Evolutionary conservation across 2,329 filamentous ascomycete species (phyloP).

Genomic region (Colletotrichum sp.): DNA sequence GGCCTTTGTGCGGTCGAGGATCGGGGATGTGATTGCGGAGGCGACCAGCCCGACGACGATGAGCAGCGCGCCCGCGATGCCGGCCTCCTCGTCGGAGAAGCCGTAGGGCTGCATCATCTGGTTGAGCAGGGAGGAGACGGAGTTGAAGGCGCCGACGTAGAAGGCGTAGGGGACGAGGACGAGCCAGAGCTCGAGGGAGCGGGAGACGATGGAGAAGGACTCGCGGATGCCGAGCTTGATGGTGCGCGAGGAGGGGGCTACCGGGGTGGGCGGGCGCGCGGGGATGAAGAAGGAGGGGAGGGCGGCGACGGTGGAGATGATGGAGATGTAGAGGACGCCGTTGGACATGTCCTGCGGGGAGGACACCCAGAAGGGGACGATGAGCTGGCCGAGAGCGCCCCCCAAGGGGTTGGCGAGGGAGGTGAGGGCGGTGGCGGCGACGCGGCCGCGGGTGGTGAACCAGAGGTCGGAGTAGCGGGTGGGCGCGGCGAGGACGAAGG

Average conservation of each 20-base stretch:
- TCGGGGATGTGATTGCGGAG: conserved; percentile 76
- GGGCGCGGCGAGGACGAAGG: conserved; percentile 88
- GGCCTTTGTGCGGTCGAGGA: conserved; percentile 84
- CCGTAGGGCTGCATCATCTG: conserved; percentile 89
- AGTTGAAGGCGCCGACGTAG: conserved; percentile 95
- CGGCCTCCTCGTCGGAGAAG: conserved; percentile 82
- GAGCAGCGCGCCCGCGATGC: conserved; percentile 86
- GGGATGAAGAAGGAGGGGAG: conserved; percentile 86
- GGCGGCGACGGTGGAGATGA: conserved; percentile 72
- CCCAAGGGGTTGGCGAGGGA: conserved; percentile 90
- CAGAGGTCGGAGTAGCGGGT: conserved; percentile 92
- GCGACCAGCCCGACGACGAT: conserved; percentile 86
- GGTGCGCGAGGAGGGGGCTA: conserved; percentile 68
- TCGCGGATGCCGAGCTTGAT: conserved; percentile 56
- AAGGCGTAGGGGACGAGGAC: conserved; percentile 80
- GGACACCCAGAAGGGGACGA: conserved; percentile 78
- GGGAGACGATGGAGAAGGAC: conserved; percentile 58
- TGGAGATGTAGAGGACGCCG: conserved; percentile 83
- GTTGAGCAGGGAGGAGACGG: conserved; percentile 83
- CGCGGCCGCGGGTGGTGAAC: conserved; percentile 85
- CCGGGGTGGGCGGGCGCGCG: conserved; percentile 75
- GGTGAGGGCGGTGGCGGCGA: conserved; percentile 84
- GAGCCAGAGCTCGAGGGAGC: conserved; percentile 77
- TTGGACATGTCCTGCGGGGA: conserved; percentile 69
- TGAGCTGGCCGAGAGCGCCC: conserved; percentile 84